Base-by-base conservation (phyloP, 441 rosid species). In the Flueggea neowawraea region DNA sequence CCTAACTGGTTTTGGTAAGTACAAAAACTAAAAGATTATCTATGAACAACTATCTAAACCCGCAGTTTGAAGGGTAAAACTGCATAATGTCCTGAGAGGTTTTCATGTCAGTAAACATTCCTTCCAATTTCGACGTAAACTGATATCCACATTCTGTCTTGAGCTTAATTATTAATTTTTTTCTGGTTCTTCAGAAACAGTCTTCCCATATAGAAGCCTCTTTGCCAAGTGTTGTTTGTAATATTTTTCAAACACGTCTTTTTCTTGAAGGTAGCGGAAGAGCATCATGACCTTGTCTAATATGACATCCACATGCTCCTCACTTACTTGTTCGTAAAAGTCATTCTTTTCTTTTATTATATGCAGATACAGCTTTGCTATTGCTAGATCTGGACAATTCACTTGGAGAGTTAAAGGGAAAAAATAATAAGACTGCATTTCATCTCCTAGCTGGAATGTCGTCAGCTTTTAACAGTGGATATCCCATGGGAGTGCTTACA, bases 271-370 rank as follows among this genome's bases (percentile, higher is more conserved):
- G 77, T 94, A 90, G 45, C 96, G 90, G 84, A 94, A 90, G 63
- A 94, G 69, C 98, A 88, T 87, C 98, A 94, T 94, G 63, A 94
- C 98, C 79, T 94, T 94, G 75, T 94, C 98, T 16, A 90, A 93
- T 57, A 94, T 83, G 57, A 77, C 69, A 77, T 94, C 98, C 68
- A 89, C 97, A 73, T 90, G 97, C 76, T 77, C 96, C 75, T 94
- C 97, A 47, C 28, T 22, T n/a, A n/a, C n/a, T n/a, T n/a, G n/a
- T n/a, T n/a, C n/a, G n/a, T n/a, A n/a, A n/a, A n/a, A n/a, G n/a
- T n/a, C n/a, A n/a, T n/a, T 22, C 2, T 22, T 2, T 22, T 22
- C 2, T 2, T 0, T 22, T 22, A 22, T 22, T 22, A 22, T 22
- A 39, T 43, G 12, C 45, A 43, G 45, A 11, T 6, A 43, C 45